Base-by-base conservation (phyloP, 2,329 filamentous ascomycete species). In the Triangularia verruculosa region DNA sequence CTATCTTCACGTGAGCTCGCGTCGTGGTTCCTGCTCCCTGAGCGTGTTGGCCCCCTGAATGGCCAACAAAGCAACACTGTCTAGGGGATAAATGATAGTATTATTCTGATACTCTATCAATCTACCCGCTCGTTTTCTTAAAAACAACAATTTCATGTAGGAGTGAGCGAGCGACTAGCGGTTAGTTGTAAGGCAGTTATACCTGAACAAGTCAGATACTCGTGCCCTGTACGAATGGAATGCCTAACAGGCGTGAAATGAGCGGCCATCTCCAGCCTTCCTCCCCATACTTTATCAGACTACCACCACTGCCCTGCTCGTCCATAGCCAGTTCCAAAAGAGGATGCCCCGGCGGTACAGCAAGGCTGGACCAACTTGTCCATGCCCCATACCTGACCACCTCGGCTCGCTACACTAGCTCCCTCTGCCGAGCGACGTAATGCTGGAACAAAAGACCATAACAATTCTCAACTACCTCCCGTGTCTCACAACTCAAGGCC, bases 361-460 rank as follows among this genome's bases (percentile, higher is more conserved):
- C 13, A 54, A 51, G 51, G 22, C 51, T 15, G 51, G 51, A 25
- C 51, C 25, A 17, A 54, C 51, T 54, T 54, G 54, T 27, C 54
- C 54, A 56, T 57, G 39, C 57, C 22, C 25, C 51, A 24, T 52
- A 53, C 4, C 39, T 20, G 52, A 24, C 51, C 30, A 39, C 34
- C 17, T 51, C 57, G 17, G 20, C 57, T 61, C 39, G 12, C 62
- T 28, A 27, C 30, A 24, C 51, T 56, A 61, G 28, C 58, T 67
- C 30, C 57, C 64, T 56, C 53, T n/a, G 15, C 22, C 20, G 56
- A 62, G 24, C 60, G 32, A 34, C 17, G 25, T 55, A 55, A 61
- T 30, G 54, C 54, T 34, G 25, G 56, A 60, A 62, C 58, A 66
- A 61, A 61, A 63, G 58, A 62, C 56, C 65, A 59, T 64, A 66